Evolutionary conservation across 2,329 filamentous ascomycete species (phyloP), one percentile per base, ranked within the genome.

Genomic region (Fusarium caatingaense): DNA sequence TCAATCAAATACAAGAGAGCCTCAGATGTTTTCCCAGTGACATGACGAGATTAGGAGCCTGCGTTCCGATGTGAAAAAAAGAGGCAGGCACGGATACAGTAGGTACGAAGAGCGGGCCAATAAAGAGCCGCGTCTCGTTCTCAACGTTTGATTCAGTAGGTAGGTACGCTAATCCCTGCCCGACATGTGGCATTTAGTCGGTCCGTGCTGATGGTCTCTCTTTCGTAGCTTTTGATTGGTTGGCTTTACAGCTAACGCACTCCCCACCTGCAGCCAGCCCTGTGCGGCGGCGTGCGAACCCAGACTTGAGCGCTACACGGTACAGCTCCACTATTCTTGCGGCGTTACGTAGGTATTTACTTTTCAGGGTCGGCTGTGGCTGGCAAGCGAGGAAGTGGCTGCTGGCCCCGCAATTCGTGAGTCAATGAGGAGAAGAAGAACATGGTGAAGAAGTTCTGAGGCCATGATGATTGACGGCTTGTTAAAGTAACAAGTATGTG

Each of bases 161-260:
- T 11, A 40, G 20, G 30, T 18, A 37, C n/a, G 37, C 20, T 49
- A 56, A 77, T 74, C 76, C 76, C 70, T 78, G 76, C 67, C 65
- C 65, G 64, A 76, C 76, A 78, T 78, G 76, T 78, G 76, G 76
- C 71, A 66, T 66, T 50, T 32, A 21, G 40, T 32, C 58, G 63
- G 57, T 56, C 69, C 57, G 73, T 76, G 75, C 76, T 72, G 66
- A 32, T n/a, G 25, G 25, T 11, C 41, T 25, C 34, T 28, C 16
- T 16, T 10, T 41, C 1, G 8, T 16, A 15, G 23, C 18, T 12
- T 20, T 16, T 18, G 9, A 61, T 66, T 66, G 63, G 62, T 13
- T 49, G 8, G 28, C 11, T 23, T 11, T 13, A 21, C 27, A 20
- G 18, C 37, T 30, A 56, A 30, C 21, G 40, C 41, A 46, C 46